phyloP scores from a whole-genome alignment of 106 monocot species.

The Gastrodia elata region DNA sequence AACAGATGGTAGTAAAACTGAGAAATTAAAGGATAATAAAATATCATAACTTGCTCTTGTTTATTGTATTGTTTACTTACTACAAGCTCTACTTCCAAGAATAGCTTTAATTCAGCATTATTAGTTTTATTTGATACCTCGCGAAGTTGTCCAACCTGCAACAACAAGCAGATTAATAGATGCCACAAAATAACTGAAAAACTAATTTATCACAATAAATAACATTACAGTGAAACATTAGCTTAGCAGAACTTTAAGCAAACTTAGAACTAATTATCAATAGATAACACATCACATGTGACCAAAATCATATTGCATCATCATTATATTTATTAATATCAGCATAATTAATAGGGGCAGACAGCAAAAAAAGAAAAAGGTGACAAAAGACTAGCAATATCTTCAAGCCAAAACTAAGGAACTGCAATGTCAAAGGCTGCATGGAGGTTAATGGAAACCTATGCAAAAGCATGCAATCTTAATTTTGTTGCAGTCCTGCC shows the following conservation, averaged over 20 bases:
- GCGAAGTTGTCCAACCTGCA: constrained; percentile 82
- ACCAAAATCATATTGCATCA: no score
- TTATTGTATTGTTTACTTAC: constrained; percentile 7
- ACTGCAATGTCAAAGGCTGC: no score
- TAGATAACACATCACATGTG: neutral
- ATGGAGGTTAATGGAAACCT: no score
- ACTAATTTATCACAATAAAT: neutral
- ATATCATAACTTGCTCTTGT: neutral
- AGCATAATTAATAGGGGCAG: neutral
- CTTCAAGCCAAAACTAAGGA: no score
- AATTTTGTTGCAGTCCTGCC: no score
- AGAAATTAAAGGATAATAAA: constrained; percentile 1
- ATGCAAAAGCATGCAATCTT: no score
- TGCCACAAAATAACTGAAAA: neutral
- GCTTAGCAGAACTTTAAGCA: neutral
- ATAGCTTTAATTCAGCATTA: constrained; percentile 86
- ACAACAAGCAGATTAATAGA: neutral
- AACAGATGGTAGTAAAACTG: neutral
- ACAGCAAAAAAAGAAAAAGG: neutral
- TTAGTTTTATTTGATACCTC: constrained; percentile 92
- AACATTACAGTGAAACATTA: neutral
- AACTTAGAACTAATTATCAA: neutral
- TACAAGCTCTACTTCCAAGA: constrained; percentile 81
- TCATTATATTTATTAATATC: no score
- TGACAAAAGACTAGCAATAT: no score